Evolutionary conservation across 2,329 filamentous ascomycete species (phyloP).

Genomic region (Colletotrichum eleusines): DNA sequence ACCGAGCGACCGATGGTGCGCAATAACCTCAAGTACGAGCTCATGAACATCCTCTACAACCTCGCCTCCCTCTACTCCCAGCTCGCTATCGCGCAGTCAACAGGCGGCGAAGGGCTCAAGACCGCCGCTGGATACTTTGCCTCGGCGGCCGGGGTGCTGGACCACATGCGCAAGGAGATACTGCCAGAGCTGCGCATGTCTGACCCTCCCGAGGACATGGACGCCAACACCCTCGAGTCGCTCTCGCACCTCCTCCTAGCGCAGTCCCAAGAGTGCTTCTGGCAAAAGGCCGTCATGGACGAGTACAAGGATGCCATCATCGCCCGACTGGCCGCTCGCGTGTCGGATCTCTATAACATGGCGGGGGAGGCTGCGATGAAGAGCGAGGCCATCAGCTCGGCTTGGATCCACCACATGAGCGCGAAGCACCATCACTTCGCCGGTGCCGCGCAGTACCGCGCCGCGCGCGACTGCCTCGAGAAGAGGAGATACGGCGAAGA

Average conservation of each 20-base stretch:
- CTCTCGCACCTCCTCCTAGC: conserved; percentile 87
- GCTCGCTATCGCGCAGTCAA: conserved; percentile 84
- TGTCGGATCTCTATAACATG: conserved; percentile 89
- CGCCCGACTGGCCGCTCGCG: conserved; percentile 87
- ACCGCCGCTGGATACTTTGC: conserved; percentile 91
- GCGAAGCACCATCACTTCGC: conserved; percentile 98
- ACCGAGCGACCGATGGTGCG: conserved; percentile 76
- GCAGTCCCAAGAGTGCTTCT: conserved; percentile 97
- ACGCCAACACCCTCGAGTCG: conserved; percentile 85
- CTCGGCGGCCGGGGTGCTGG: conserved; percentile 85
- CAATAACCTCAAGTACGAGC: conserved; percentile 82
- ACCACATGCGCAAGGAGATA: conserved; percentile 80
- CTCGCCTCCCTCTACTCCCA: conserved; percentile 94
- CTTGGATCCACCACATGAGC: conserved; percentile 98
- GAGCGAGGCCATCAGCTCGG: conserved; percentile 88
- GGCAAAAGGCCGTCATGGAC: conserved; percentile 97
- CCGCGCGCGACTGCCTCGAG: conserved; percentile 90
- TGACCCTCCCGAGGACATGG: conserved; percentile 95
- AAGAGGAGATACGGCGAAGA: conserved; percentile 97
- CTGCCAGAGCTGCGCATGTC: conserved; percentile 85
- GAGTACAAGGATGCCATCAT: conserved; percentile 92
- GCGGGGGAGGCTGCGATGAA: conserved; percentile 89
- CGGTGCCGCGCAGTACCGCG: conserved; percentile 91
- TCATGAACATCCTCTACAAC: conserved; percentile 94
- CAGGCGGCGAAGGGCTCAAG: conserved; percentile 86